These are phyloP conservation scores for Venturiaceae sp. DNA, from an alignment of 2,329 filamentous ascomycete genomes.

Conservation along the genomic window DNA sequence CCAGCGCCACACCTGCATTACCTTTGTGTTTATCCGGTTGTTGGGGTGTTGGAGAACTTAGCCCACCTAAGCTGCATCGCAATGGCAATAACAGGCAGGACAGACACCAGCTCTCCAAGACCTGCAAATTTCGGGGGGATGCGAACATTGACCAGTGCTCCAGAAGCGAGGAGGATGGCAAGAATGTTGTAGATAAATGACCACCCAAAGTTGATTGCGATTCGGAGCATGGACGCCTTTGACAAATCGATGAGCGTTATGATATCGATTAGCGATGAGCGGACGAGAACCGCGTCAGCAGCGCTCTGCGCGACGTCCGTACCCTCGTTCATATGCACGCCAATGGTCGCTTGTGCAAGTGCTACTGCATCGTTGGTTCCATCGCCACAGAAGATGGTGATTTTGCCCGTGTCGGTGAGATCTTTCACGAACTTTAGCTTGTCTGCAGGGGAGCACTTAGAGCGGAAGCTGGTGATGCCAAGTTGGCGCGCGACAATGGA, in stretches of 20 bases:
- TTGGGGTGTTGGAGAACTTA: no score
- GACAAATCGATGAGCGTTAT: slow-evolving; percentile 48
- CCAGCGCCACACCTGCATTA: no score
- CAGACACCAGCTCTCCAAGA: slow-evolving; percentile 63
- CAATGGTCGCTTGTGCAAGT: slow-evolving; percentile 60
- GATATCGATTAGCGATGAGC: slow-evolving; percentile 45
- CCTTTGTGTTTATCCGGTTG: no score
- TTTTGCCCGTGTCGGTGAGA: slow-evolving; percentile 20
- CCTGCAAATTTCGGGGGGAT: slow-evolving; percentile 56
- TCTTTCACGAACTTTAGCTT: slow-evolving; percentile 43
- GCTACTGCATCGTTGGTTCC: slow-evolving; percentile 73
- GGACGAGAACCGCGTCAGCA: slow-evolving; percentile 60
- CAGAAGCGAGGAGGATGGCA: slow-evolving; percentile 56
- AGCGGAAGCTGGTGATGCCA: slow-evolving; percentile 26
- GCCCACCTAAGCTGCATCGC: slow-evolving; percentile 43
- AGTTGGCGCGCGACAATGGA: slow-evolving; percentile 20
- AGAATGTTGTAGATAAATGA: slow-evolving; percentile 60
- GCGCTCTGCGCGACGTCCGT: slow-evolving; percentile 57
- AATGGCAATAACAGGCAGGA: slow-evolving; percentile 56
- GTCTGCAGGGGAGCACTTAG: slow-evolving; percentile 40
- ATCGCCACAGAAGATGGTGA: slow-evolving; percentile 70
- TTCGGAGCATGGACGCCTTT: slow-evolving; percentile 25
- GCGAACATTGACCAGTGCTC: slow-evolving; percentile 44
- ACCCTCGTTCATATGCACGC: slow-evolving; percentile 52
- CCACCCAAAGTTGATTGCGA: slow-evolving; percentile 61